Evolutionary conservation across 2,329 filamentous ascomycete genomes (phyloP), one percentile per base, ranked within the genome.

Genomic region (Diaporthe australafricana): DNA sequence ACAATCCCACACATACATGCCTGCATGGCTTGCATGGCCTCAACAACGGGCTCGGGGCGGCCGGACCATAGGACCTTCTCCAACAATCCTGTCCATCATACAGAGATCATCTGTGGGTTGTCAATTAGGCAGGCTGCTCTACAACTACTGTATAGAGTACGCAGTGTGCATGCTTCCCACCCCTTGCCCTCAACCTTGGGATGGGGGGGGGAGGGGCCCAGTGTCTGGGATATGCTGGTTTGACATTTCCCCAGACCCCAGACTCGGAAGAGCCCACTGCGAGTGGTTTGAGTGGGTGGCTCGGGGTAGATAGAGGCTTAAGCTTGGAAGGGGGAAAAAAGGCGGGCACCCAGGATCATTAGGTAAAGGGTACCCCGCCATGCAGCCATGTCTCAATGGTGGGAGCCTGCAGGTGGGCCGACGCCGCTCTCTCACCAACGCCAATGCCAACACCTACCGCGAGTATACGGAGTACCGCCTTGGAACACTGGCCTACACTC

Each of bases 241-340:
- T 32, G 57, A 11, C 25, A 27, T 57, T 68, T 57, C 66, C 66
- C 66, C 66, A 68, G 66, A 68, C 53, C 66, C 66, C 66, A 68
- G 66, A 56, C 42, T 47, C 42, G 52, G 30, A 57, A 48, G 42
- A 50, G 22, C n/a, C 66, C 66, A 35, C 52, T 57, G 66, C 32
- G 57, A 47, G 40, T 17, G 16, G 65, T 50, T 47, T 25, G 14
- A 42, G 63, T 53, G 45, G 40, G 57, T 17, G 40, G 42, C 25
- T 63, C 17, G 57, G 57, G 57, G 57, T 20, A 63, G 40, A 17
- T 47, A 27, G 20, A 63, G 57, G 40, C 47, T 63, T 40, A 40
- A 40, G 57, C 47, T 62, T 17, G 22, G 40, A 62, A 42, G 35
- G 45, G 57, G 45, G 40, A 17, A 47, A 11, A 47, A 63, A 48